These are phyloP conservation scores for Trichoderma koningii DNA, from an alignment of 2,329 filamentous ascomycete genomes.

Conservation along the genomic window DNA sequence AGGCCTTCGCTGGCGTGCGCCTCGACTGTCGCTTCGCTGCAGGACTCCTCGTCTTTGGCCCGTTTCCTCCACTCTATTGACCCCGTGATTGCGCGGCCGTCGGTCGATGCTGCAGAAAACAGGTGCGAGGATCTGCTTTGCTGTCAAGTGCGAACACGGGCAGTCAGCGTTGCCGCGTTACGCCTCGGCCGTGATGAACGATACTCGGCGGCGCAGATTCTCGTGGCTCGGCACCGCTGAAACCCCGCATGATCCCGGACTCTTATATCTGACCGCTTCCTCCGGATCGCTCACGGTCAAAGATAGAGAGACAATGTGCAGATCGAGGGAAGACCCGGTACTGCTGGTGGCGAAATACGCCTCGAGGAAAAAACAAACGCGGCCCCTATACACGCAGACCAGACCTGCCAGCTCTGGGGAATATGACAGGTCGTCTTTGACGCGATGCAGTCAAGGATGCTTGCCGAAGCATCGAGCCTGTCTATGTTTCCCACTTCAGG, in stretches of 20 bases:
- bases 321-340: neutral
- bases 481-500: neutral
- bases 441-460: neutral
- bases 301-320: neutral
- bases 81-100: slow-evolving; percentile 19
- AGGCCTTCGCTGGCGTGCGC: slow-evolving; percentile 18
- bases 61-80: slow-evolving; percentile 5
- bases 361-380: neutral
- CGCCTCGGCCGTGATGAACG: slow-evolving; percentile 2
- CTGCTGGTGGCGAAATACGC: slow-evolving; percentile 5
- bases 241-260: neutral
- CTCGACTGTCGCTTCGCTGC: slow-evolving; percentile 16
- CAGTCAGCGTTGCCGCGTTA: slow-evolving; percentile 1
- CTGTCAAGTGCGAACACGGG: slow-evolving; percentile 1
- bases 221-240: slow-evolving; percentile 1
- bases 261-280: slow-evolving; percentile 7
- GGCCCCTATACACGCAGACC: slow-evolving; percentile 21
- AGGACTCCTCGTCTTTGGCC: neutral
- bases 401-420: neutral
- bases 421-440: slow-evolving; percentile 23
- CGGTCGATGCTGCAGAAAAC: slow-evolving; percentile 21
- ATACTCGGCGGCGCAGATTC: neutral
- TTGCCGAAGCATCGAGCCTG: neutral
- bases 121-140: slow-evolving; percentile 6
- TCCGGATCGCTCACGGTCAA: neutral